Evolutionary conservation across 2,329 filamentous ascomycete genomes (phyloP).

Genomic region (Dichotomopilus funicola): DNA sequence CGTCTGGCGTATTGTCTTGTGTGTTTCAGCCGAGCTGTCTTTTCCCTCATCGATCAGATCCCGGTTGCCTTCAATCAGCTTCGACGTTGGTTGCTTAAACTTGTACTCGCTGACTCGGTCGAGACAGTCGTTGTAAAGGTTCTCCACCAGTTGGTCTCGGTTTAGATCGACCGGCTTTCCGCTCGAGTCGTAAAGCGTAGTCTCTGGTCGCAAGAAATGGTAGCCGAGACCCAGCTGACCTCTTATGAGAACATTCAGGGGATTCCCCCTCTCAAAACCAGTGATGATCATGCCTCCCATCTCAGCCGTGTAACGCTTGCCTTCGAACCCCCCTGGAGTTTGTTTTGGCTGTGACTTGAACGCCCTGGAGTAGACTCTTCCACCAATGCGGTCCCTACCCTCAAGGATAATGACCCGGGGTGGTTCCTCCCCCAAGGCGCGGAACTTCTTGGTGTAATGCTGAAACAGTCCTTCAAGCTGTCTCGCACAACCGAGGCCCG

Average conservation of each 20-base stretch:
- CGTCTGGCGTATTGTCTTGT: slow-evolving; percentile 63
- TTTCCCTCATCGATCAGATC: slow-evolving; percentile 75
- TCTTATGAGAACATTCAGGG: slow-evolving; percentile 82
- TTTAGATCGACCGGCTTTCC: slow-evolving; percentile 70
- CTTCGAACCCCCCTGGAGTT: slow-evolving; percentile 47
- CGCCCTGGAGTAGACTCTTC: slow-evolving; percentile 80
- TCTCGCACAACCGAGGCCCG: slow-evolving; percentile 83
- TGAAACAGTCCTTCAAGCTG: slow-evolving; percentile 81
- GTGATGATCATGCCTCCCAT: slow-evolving; percentile 99
- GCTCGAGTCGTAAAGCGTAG: slow-evolving; percentile 82
- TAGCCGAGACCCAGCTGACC: slow-evolving; percentile 85
- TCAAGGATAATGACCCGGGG: slow-evolving; percentile 78
- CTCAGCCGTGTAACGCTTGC: slow-evolving; percentile 71
- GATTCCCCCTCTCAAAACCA: slow-evolving; percentile 92
- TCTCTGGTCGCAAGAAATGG: slow-evolving; percentile 70
- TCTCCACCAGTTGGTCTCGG: slow-evolving; percentile 78
- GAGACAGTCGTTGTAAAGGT: slow-evolving; percentile 88
- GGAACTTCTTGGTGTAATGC: slow-evolving; percentile 67
- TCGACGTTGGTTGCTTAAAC: slow-evolving; percentile 62
- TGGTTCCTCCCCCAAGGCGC: slow-evolving; percentile 56
- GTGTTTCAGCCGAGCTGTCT: slow-evolving; percentile 65
- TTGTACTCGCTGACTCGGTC: slow-evolving; percentile 89
- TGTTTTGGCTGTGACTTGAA: slow-evolving; percentile 52
- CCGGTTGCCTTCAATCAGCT: slow-evolving; percentile 74
- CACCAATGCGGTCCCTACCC: slow-evolving; percentile 79